Evolutionary conservation across 176 grass and related monocot species (phyloP), one percentile per base, ranked within the genome.

Genomic region (Rhipidocladum racemiflorum): DNA sequence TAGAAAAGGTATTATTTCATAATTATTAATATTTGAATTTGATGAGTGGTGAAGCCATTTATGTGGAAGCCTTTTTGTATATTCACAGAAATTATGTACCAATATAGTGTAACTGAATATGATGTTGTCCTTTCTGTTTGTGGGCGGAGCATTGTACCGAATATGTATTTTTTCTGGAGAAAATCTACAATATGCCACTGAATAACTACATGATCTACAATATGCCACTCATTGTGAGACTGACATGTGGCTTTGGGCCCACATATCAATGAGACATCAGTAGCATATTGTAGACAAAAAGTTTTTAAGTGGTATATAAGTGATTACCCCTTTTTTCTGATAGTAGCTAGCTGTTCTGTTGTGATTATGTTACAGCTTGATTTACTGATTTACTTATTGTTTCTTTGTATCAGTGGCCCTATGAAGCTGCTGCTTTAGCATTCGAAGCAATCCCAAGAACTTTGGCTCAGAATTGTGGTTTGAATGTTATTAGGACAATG

Each of bases 371-470:
- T 64, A 35, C 38, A 20, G 9, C 25, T 76, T 32, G 24, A 24
- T 12, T 79, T 9, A 35, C 42, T 89, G 16, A 85, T 85, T 23
- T 74, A 25, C n/a, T 50, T 81, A 28, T 80, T 81, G n/a, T 89
- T 70, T 93, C 13, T 76, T 80, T 89, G 64, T 46, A 60, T 49
- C 86, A 99, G 92, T 99, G 92, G 96, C 96, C 96, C 27, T 99
- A 99, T 90, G 96, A 99, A 93, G 96, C 96, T 73, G 96, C 96
- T 87, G 96, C 92, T 64, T 60, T 99, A 79, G 96, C 96, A 77
- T 99, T 99, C 36, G 96, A 99, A 77, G 92, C 96, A 12, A 99
- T 99, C 65, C 97, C 96, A 27, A 88, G 96, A 89, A 99, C 96
- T 60, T 73, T 99, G 53, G 89, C 93, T 61, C 96, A 99, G 67